Conservation (phyloP, 495 filamentous ascomycete species). For the Peziza echinospora region DNA sequence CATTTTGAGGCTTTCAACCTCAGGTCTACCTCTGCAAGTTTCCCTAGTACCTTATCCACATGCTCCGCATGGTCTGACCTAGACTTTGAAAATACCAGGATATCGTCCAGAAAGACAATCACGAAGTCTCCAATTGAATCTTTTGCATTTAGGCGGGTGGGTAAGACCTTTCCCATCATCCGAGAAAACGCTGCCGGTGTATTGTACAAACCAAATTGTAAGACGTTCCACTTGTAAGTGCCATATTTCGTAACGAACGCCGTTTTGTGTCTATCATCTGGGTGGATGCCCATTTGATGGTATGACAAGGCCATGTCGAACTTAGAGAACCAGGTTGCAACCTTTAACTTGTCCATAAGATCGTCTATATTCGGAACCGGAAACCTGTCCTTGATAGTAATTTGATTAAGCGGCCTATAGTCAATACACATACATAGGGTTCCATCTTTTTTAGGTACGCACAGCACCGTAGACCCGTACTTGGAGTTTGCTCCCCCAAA, state of each 20-base stretch:
- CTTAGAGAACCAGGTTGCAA: constrained; percentile 25
- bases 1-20: neutral
- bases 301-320: constrained; percentile 18
- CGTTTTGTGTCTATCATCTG: constrained; percentile 3
- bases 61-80: neutral
- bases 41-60: too few relatives aligned
- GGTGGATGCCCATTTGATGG: neutral
- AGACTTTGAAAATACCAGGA: too few relatives aligned
- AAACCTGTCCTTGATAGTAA: constrained; percentile 26
- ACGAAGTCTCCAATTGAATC: too few relatives aligned
- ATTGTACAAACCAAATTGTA: too few relatives aligned
- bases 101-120: too few relatives aligned
- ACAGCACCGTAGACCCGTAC: constrained; percentile 19
- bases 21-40: too few relatives aligned
- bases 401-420: constrained; percentile 24
- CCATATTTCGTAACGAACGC: constrained; percentile 2
- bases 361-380: constrained; percentile 28
- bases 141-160: too few relatives aligned
- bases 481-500: neutral
- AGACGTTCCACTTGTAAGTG: neutral
- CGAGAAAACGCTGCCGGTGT: too few relatives aligned
- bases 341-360: constrained; percentile 16
- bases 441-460: constrained; percentile 20
- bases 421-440: constrained; percentile 26
- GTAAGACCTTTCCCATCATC: neutral